Percentiles rank a stretch among this genome's conserved stretches.
Evolutionary conservation across 202 grass and related monocot species (phyloP).

Genomic region (Schoenoplectus tabernaemontani): DNA sequence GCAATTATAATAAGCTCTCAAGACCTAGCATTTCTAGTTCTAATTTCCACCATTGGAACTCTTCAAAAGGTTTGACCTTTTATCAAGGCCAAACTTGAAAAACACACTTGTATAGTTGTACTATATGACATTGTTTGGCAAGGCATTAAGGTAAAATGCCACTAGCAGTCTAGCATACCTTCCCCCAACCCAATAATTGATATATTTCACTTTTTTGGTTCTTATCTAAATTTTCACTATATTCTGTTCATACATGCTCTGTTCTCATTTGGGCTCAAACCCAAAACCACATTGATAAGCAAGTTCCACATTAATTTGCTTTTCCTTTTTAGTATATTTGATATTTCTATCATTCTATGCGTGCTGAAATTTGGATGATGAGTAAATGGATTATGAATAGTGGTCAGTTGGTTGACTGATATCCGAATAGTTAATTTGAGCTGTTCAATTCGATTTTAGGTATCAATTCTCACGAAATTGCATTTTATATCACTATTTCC

Average conservation of each 20-base stretch:
- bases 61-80: not conserved
- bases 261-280: not conserved
- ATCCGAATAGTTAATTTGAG: too few relatives aligned
- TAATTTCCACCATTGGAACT: not conserved
- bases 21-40: not conserved
- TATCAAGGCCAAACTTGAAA: not conserved
- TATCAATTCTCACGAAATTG: too few relatives aligned
- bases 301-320: not conserved
- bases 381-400: too few relatives aligned
- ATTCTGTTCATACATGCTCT: slow-evolving; percentile 11
- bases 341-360: not conserved
- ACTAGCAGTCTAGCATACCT: not conserved
- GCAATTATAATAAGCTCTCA: too few relatives aligned
- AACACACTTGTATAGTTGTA: not conserved
- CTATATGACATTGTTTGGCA: slow-evolving; percentile 9
- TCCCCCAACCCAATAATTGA: not conserved
- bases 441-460: too few relatives aligned
- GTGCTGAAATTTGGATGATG: not conserved
- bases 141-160: slow-evolving; percentile 13
- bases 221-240: not conserved
- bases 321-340: too few relatives aligned
- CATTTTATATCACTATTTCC: too few relatives aligned
- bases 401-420: too few relatives aligned
- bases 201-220: not conserved
- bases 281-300: not conserved